A percentile compares a stretch with the other conserved stretches of the same genome.
Conservation (phyloP, 2,329 filamentous ascomycete genomes). For the Sporothrix pallida region DNA sequence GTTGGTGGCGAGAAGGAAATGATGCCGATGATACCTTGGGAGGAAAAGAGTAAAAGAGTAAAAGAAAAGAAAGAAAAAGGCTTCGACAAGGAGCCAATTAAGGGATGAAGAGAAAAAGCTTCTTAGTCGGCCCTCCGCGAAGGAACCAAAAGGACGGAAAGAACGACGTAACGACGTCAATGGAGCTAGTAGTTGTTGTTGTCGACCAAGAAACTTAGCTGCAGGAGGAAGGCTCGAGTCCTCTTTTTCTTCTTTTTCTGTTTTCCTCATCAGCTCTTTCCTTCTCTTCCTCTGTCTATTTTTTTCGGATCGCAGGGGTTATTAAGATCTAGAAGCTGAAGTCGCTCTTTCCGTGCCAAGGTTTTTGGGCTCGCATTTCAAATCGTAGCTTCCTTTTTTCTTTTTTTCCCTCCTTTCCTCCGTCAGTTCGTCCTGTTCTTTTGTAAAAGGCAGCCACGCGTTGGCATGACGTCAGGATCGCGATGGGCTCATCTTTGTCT, state of each 20-base stretch:
- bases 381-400: background rate
- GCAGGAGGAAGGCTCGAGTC: background rate
- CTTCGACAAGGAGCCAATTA: background rate
- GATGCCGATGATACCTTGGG: background rate
- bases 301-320: conserved; percentile 4
- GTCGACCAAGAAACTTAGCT: conserved; percentile 12
- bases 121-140: background rate
- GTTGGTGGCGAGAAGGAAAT: conserved; percentile 3
- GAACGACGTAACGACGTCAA: conserved; percentile 18
- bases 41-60: background rate
- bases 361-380: background rate
- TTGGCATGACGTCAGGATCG: conserved; percentile 31
- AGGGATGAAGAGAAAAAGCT: background rate
- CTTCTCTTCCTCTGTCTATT: background rate
- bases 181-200: background rate
- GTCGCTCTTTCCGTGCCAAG: conserved; percentile 9
- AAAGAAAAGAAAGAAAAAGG: background rate
- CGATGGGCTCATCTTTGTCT: conserved; percentile 1
- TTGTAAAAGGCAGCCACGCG: conserved; percentile 22
- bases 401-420: conserved; percentile 5
- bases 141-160: background rate
- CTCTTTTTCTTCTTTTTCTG: background rate
- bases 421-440: conserved; percentile 3
- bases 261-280: background rate
- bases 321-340: background rate